phyloP scores from a whole-genome alignment of 768 basidiomycete genomes.

The Leccinum obscurum region DNA sequence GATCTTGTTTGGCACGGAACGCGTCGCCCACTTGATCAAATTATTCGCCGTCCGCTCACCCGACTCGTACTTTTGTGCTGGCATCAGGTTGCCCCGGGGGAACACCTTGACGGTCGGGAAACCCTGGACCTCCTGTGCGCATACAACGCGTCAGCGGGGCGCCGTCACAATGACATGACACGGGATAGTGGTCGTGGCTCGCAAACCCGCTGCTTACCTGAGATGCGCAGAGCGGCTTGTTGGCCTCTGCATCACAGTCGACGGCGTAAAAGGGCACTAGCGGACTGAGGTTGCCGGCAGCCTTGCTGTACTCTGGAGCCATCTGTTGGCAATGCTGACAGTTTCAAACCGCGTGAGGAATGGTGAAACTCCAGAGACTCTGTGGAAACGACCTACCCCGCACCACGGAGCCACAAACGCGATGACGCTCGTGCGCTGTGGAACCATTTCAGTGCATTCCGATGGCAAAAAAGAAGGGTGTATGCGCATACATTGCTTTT shows the following conservation, averaged over 20 bases:
- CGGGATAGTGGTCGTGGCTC: not conserved
- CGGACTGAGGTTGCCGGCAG: slow-evolving; percentile 75
- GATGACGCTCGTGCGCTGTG: slow-evolving; percentile 71
- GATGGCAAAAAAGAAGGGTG: not conserved
- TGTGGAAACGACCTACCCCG: slow-evolving; percentile 59
- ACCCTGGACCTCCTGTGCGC: slow-evolving; percentile 67
- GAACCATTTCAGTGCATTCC: not conserved
- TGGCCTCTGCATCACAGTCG: slow-evolving; percentile 84
- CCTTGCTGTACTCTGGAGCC: slow-evolving; percentile 83
- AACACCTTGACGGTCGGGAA: slow-evolving; percentile 95
- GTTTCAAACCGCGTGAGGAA: not conserved
- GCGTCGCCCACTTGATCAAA: slow-evolving; percentile 74
- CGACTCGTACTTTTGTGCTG: slow-evolving; percentile 64
- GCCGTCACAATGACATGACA: not conserved
- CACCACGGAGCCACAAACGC: slow-evolving; percentile 98
- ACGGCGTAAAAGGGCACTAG: slow-evolving; percentile 88
- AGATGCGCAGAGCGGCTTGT: slow-evolving; percentile 80
- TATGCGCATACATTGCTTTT: slow-evolving; percentile 63
- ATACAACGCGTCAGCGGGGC: not conserved
- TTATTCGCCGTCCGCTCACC: slow-evolving; percentile 70
- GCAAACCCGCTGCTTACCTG: slow-evolving; percentile 44
- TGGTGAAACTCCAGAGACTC: not conserved
- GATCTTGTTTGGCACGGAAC: slow-evolving; percentile 71
- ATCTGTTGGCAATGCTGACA: slow-evolving; percentile 75
- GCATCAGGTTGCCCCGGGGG: slow-evolving; percentile 67